Percentiles rank a stretch among this genome's conserved stretches.
phyloP scores from a whole-genome alignment of 2,329 filamentous ascomycete species.

The Diaporthe australafricana region DNA sequence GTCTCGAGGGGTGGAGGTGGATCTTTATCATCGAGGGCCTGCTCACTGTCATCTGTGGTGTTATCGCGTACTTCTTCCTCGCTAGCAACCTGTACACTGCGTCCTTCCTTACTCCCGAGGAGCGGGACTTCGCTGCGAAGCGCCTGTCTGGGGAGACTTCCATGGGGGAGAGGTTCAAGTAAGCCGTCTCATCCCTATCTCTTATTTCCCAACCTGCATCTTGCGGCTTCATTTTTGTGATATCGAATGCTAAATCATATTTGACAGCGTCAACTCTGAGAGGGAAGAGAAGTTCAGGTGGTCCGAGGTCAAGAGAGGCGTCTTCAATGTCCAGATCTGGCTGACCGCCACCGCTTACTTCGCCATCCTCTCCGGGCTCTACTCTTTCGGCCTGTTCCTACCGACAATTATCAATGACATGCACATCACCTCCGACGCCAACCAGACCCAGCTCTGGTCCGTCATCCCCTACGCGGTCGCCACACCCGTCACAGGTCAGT shows the following conservation, averaged over 20 bases:
- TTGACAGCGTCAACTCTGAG: constrained; percentile 42
- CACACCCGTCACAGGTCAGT: constrained; percentile 62
- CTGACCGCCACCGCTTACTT: constrained; percentile 72
- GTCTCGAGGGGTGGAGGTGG: constrained; percentile 70
- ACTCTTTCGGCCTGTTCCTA: constrained; percentile 74
- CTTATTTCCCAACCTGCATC: not conserved
- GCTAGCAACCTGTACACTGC: constrained; percentile 68
- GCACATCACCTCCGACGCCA: constrained; percentile 63
- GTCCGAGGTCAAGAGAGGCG: constrained; percentile 71
- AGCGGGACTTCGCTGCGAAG: constrained; percentile 60
- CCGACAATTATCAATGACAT: constrained; percentile 74
- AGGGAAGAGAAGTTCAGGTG: constrained; percentile 64
- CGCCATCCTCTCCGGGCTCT: constrained; percentile 67
- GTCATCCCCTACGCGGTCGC: constrained; percentile 74
- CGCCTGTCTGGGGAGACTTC: constrained; percentile 54
- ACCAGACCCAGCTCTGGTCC: constrained; percentile 71
- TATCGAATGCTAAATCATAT: not conserved
- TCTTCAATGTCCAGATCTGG: constrained; percentile 72
- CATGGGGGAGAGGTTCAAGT: constrained; percentile 50
- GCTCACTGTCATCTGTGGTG: constrained; percentile 64
- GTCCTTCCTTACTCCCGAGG: constrained; percentile 62
- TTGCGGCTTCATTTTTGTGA: too few relatives aligned
- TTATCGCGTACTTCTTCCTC: constrained; percentile 63
- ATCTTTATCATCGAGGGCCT: constrained; percentile 72
- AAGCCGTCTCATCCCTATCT: not conserved